Evolutionary conservation across 345 rosid genomes (phyloP).

Genomic region (Nasturtium officinale): DNA sequence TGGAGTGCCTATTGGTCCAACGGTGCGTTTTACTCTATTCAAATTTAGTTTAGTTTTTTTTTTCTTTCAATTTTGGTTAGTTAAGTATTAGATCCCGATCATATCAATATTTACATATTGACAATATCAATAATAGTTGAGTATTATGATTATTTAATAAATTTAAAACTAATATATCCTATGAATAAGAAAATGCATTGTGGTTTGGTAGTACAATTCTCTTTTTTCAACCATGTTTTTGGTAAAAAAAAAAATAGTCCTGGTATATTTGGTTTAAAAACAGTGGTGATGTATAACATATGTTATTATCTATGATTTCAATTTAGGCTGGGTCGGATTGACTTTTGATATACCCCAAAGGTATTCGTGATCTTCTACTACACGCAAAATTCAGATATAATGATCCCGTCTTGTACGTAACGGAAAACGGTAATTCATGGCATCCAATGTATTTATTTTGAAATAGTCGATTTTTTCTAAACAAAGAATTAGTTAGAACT

Average conservation of each 20-base stretch:
- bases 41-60: neutral
- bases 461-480: neutral
- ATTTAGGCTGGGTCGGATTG: constrained; percentile 46
- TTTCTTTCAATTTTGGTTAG: too few species aligned
- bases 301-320: neutral
- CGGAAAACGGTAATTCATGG: constrained; percentile 57
- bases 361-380: constrained; percentile 50
- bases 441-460: neutral
- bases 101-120: neutral
- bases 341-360: constrained; percentile 55
- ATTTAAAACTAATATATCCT: too few species aligned
- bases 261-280: too few species aligned
- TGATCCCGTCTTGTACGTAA: constrained; percentile 50
- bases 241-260: too few species aligned
- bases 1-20: constrained; percentile 53
- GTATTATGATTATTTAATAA: neutral
- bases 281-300: neutral
- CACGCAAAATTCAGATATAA: constrained; percentile 49
- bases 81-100: neutral
- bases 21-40: constrained; percentile 38
- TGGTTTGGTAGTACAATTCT: too few species aligned
- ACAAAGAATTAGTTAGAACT: neutral
- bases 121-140: neutral
- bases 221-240: too few species aligned
- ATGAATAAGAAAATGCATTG: too few species aligned